A percentile compares a stretch with the other conserved stretches of the same genome.
Evolutionary conservation across 139 green algal genomes (phyloP).

Genomic region (Tetratostichococcus sp.): DNA sequence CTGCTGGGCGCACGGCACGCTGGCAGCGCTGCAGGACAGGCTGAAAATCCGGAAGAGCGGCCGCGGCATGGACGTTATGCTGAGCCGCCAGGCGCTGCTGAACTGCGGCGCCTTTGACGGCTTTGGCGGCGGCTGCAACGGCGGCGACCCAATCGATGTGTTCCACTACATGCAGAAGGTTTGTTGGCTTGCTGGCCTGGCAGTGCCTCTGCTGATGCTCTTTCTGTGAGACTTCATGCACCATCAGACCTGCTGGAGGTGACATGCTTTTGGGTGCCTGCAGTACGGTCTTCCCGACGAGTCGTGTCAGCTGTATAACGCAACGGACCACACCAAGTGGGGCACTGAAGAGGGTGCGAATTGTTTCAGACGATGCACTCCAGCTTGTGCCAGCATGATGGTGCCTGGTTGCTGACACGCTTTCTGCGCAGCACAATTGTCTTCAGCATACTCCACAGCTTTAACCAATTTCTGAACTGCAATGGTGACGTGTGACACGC

Average conservation of each 20-base stretch:
- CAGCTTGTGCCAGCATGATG: too few relatives aligned
- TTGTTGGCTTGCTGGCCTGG: too few relatives aligned
- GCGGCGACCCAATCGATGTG: slow-evolving; percentile 53
- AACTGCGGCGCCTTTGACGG: slow-evolving; percentile 56
- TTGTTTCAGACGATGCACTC: too few relatives aligned
- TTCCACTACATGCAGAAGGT: slow-evolving; percentile 43
- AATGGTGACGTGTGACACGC: too few relatives aligned
- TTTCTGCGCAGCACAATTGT: too few relatives aligned
- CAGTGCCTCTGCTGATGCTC: too few relatives aligned
- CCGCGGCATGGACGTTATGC: slow-evolving; percentile 35
- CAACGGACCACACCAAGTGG: slow-evolving; percentile 50
- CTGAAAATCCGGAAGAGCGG: slow-evolving; percentile 52
- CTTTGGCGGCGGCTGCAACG: slow-evolving; percentile 43
- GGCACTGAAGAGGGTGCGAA: slow-evolving; percentile 5
- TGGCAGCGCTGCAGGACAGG: slow-evolving; percentile 50
- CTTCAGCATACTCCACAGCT: too few relatives aligned
- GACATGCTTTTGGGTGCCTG: too few relatives aligned
- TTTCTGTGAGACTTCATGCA: too few relatives aligned
- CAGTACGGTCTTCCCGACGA: slow-evolving; percentile 56
- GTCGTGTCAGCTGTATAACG: slow-evolving; percentile 37
- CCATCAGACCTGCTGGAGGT: too few relatives aligned
- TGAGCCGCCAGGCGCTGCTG: slow-evolving; percentile 49
- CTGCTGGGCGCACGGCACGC: slow-evolving; percentile 56
- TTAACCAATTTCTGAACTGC: too few relatives aligned
- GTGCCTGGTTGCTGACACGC: too few relatives aligned